A percentile compares a stretch with the other conserved stretches of the same genome.
Conservation (phyloP, 129 eudicot genomes). For the carrot (Daucus carota) region DNA sequence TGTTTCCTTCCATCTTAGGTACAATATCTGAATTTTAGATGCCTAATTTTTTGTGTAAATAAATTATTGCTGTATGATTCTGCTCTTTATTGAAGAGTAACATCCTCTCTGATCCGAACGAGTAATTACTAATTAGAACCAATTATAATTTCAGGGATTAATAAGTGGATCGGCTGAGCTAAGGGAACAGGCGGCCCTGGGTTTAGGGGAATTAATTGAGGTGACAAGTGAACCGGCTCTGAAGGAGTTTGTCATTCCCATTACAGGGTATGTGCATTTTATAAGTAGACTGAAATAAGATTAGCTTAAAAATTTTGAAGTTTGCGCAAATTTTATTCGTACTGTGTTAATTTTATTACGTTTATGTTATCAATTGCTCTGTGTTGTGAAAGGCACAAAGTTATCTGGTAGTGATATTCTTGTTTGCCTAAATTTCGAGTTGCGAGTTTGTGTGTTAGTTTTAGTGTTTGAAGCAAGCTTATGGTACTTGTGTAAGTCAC, state of each 20-base stretch:
- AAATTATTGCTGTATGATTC: background rate
- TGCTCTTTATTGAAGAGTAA: background rate
- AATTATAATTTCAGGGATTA: constrained; percentile 46
- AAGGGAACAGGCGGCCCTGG: constrained; percentile 96
- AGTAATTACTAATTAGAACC: constrained; percentile 4
- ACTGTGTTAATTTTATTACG: background rate
- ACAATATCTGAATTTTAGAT: background rate
- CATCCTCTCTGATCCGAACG: background rate
- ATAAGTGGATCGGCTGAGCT: constrained; percentile 94
- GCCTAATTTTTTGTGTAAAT: background rate
- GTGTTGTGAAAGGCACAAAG: background rate
- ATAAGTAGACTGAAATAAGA: background rate
- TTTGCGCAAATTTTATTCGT: background rate
- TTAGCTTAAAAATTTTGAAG: background rate
- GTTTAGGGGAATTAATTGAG: constrained; percentile 95
- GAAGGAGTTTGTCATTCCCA: constrained; percentile 84
- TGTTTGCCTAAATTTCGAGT: no score
- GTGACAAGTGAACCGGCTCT: constrained; percentile 87
- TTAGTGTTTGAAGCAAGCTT: background rate
- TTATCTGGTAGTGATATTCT: background rate
- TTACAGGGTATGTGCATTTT: constrained; percentile 66
- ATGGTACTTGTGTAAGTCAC: background rate
- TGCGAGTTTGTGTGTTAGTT: background rate
- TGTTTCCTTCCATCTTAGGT: background rate
- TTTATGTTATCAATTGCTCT: background rate